Conservation (phyloP, 805 yeast genomes). For the Ogataea salicorniae region DNA sequence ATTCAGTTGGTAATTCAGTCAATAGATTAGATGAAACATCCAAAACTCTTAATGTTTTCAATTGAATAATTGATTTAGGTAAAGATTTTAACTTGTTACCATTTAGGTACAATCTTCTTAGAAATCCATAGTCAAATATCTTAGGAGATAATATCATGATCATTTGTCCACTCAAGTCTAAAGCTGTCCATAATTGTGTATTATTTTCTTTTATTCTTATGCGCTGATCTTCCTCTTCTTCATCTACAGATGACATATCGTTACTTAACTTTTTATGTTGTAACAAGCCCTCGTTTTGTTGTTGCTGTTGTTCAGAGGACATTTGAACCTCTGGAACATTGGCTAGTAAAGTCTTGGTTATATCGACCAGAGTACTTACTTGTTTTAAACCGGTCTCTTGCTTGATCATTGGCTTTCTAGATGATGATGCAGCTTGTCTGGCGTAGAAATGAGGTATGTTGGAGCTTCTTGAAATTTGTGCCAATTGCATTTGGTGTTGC, state of each 20-base stretch:
- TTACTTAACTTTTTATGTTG: constrained; percentile 32
- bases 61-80: constrained; percentile 63
- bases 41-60: constrained; percentile 70
- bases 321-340: constrained; percentile 28
- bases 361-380: constrained; percentile 34
- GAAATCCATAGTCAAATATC: constrained; percentile 73
- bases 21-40: constrained; percentile 80
- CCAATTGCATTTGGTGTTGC: constrained; percentile 76
- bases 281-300: constrained; percentile 34
- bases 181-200: constrained; percentile 88
- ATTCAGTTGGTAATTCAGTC: constrained; percentile 69
- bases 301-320: constrained; percentile 19
- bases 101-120: constrained; percentile 80
- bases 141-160: constrained; percentile 64
- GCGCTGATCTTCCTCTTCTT: constrained; percentile 64
- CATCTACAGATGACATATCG: constrained; percentile 35
- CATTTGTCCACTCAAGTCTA: constrained; percentile 90
- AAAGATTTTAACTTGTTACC: constrained; percentile 71
- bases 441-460: constrained; percentile 78
- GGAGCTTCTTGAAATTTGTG: constrained; percentile 63
- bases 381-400: constrained; percentile 31
- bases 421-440: constrained; percentile 69
- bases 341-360: constrained; percentile 33
- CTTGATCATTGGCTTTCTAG: constrained; percentile 39
- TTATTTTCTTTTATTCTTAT: constrained; percentile 54